phyloP scores from a whole-genome alignment of 2,329 filamentous ascomycete genomes.

The Trichoderma pleuroti region DNA sequence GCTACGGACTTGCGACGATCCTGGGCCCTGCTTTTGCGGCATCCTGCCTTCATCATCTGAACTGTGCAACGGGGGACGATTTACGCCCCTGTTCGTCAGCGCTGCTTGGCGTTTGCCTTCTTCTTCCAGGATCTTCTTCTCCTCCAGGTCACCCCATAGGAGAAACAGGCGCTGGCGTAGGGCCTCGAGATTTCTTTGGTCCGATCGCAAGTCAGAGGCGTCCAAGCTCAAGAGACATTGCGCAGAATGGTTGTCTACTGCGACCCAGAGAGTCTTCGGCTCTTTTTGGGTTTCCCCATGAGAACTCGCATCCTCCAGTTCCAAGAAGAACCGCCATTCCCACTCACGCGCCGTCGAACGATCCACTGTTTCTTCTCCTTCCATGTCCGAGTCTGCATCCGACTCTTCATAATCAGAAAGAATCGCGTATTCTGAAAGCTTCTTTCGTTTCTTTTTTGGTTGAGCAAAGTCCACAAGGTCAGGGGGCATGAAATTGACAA shows the following conservation, averaged over 20 bases:
- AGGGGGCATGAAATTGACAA: conserved; percentile 75
- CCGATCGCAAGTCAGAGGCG: conserved; percentile 53
- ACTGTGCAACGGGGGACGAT: conserved; percentile 36
- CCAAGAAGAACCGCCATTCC: conserved; percentile 81
- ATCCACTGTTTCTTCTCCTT: neutral
- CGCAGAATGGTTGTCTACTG: conserved; percentile 58
- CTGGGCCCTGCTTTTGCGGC: neutral
- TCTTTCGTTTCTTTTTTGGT: conserved; percentile 37
- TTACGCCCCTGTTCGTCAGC: conserved; percentile 26
- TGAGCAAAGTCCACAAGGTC: conserved; percentile 67
- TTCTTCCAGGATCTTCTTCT: conserved; percentile 50
- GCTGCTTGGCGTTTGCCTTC: conserved; percentile 23
- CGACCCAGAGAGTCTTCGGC: conserved; percentile 58
- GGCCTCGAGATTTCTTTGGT: conserved; percentile 44
- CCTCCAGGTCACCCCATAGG: conserved; percentile 84
- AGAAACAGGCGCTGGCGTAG: conserved; percentile 70
- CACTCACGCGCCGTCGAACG: conserved; percentile 42
- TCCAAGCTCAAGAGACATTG: conserved; percentile 49
- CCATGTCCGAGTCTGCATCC: conserved; percentile 10
- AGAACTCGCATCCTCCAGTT: conserved; percentile 65
- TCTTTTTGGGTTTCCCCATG: conserved; percentile 28
- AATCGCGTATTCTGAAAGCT: conserved; percentile 43
- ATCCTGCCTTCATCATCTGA: conserved; percentile 30
- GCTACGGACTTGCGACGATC: conserved; percentile 40
- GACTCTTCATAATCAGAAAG: conserved; percentile 44